Base-by-base conservation (phyloP, 2,329 filamentous ascomycete species). In the Stemphylium vesicarium region DNA sequence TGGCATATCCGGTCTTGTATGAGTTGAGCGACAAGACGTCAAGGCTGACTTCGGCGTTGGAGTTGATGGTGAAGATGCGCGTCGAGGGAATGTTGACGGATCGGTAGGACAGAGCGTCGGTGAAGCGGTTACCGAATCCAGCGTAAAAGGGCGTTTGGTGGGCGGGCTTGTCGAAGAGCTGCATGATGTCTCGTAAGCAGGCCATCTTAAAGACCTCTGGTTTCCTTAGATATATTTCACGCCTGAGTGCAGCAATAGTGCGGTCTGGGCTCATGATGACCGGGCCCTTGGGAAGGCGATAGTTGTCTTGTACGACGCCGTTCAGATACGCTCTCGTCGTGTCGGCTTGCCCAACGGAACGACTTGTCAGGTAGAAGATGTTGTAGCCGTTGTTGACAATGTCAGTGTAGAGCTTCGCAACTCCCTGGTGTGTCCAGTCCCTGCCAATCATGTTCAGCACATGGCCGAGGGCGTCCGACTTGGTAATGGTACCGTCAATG, bases 151-250 rank as follows among this genome's bases (percentile, higher is more conserved):
- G 94, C 15, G 88, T 92, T 37, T 85, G 82, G 22, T 89, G 86
- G 0, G 85, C 22, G 50, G 75, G 65, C 68, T 78, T 68, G 66
- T 69, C 88, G 70, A 97, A 99, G 0, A 99, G 82, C 54, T 88
- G 91, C 71, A 93, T 88, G 65, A 99, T 98, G 74, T 99, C 95
- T 36, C 95, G 88, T 16, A 99, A 80, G 60, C 95, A 99, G 2
- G 95, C 92, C 96, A 99, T 99, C 78, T 99, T 99, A 85, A 99
- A 99, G 7, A 99, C 92, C 72, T 99, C 93, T 0, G 95, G 96
- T 75, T 99, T 98, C 48, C 95, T 87, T 22, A 99, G 82, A 73
- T 99, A 99, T 5, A 99, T 86, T 74, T 99, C 95, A 42, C 95
- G 87, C 53, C 95, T 85, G 26, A 99, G 78, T 0, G 95, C 96